These are phyloP conservation scores for Licmophora abbreviata DNA, from an alignment of 108 stramenopile species.

Conservation along the genomic window DNA sequence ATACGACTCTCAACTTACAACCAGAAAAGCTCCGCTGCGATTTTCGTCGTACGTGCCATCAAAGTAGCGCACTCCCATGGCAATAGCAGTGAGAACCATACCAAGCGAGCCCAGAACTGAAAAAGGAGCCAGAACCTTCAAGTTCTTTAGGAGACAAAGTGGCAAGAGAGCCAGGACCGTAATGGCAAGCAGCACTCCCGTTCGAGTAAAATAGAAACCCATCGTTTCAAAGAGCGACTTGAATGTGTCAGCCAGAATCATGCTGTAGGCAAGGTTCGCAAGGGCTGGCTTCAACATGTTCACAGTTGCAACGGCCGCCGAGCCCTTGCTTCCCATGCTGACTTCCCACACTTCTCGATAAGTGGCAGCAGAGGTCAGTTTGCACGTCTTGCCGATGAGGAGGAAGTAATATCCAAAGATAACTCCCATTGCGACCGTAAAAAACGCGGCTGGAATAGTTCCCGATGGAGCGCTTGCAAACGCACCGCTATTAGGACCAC, in stretches of 20 bases:
- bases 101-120: constrained; percentile 50
- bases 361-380: constrained; percentile 35
- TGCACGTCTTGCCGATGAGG: constrained; percentile 51
- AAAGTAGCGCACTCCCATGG: constrained; percentile 47
- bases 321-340: constrained; percentile 19
- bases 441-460: constrained; percentile 41
- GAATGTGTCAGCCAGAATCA: constrained; percentile 81
- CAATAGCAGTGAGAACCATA: constrained; percentile 31
- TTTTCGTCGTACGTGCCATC: constrained; percentile 55
- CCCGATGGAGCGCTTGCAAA: too few species aligned
- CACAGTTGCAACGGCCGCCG: constrained; percentile 16
- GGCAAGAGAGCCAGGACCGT: constrained; percentile 64
- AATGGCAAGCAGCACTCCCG: constrained; percentile 19
- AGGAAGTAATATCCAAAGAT: constrained; percentile 76
- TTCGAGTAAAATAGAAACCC: constrained; percentile 24
- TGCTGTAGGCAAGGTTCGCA: constrained; percentile 47
- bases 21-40: constrained; percentile 17
- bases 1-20: constrained; percentile 8
- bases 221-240: constrained; percentile 31
- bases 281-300: constrained; percentile 32
- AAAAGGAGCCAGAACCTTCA: constrained; percentile 59
- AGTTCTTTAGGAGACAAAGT: constrained; percentile 69
- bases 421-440: constrained; percentile 49
- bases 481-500: too few species aligned
- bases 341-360: constrained; percentile 79